Conservation (phyloP, 164 flowering plant species). For the Aristolochia fimbriata region DNA sequence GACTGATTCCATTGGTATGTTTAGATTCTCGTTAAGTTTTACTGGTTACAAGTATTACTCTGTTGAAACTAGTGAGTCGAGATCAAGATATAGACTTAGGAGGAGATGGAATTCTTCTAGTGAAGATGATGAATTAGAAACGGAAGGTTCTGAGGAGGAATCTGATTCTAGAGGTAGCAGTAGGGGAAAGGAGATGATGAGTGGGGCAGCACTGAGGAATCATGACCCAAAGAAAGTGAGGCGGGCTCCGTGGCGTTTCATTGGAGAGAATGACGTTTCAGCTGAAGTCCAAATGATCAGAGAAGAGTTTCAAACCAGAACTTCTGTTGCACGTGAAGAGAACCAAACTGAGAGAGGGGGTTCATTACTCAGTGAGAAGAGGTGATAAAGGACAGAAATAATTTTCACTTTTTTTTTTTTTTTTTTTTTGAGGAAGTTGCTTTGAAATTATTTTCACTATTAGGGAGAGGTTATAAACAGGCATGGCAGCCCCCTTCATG, state of each 20-base stretch:
- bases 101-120: slow-evolving; percentile 37
- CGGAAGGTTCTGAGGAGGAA: slow-evolving; percentile 19
- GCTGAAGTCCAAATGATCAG: slow-evolving; percentile 44
- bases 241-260: slow-evolving; percentile 22
- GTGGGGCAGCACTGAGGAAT: slow-evolving; percentile 65
- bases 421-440: no score
- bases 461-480: no score
- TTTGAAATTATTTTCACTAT: no score
- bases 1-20: no score
- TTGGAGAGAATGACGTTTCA: slow-evolving; percentile 37
- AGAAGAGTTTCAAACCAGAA: slow-evolving; percentile 43
- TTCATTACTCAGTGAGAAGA: slow-evolving; percentile 46
- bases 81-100: slow-evolving; percentile 10
- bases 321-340: slow-evolving; percentile 14
- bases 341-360: slow-evolving; percentile 18
- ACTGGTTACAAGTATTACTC: slow-evolving; percentile 27
- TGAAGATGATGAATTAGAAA: slow-evolving; percentile 32
- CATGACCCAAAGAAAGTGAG: slow-evolving; percentile 52
- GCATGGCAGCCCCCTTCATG: no score
- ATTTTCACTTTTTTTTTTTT: no score
- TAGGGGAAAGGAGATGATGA: slow-evolving; percentile 27
- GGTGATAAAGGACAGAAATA: slow-evolving; percentile 24
- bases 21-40: neutral
- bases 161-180: slow-evolving; percentile 11
- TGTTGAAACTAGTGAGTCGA: slow-evolving; percentile 13